Conservation (phyloP, 768 basidiomycete species). For the Russula brevipes region DNA sequence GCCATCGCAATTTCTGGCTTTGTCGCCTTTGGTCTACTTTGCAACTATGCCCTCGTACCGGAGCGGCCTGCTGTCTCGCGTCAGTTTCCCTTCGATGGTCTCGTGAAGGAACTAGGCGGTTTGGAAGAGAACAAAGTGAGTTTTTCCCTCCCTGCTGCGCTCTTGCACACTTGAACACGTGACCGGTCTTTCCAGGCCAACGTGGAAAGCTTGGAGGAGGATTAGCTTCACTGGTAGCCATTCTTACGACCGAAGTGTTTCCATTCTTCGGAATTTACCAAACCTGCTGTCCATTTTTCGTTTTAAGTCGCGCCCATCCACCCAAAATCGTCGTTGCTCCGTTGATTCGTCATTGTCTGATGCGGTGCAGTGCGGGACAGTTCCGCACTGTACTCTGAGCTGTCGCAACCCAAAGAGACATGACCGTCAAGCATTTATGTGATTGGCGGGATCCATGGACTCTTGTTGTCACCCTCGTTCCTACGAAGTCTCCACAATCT, state of each 20-base stretch:
- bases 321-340: too few species aligned
- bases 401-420: too few species aligned
- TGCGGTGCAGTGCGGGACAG: too few species aligned
- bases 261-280: too few species aligned
- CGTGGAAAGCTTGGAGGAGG: constrained; percentile 33
- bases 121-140: constrained; percentile 72
- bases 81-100: constrained; percentile 70
- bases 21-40: constrained; percentile 53
- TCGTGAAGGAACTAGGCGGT: constrained; percentile 74
- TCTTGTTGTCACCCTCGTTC: neutral
- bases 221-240: constrained; percentile 7
- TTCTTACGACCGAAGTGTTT: neutral
- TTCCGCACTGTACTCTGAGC: too few species aligned
- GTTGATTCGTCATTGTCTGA: too few species aligned
- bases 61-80: constrained; percentile 64
- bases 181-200: constrained; percentile 33
- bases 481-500: neutral
- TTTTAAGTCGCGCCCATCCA: too few species aligned
- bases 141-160: neutral
- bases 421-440: neutral
- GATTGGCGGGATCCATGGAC: neutral
- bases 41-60: constrained; percentile 51
- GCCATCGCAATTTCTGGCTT: constrained; percentile 57
- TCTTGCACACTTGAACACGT: neutral
- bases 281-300: neutral